These are phyloP conservation scores for Hypoxylon subgilvum DNA, from an alignment of 495 filamentous ascomycete genomes.

Conservation along the genomic window DNA sequence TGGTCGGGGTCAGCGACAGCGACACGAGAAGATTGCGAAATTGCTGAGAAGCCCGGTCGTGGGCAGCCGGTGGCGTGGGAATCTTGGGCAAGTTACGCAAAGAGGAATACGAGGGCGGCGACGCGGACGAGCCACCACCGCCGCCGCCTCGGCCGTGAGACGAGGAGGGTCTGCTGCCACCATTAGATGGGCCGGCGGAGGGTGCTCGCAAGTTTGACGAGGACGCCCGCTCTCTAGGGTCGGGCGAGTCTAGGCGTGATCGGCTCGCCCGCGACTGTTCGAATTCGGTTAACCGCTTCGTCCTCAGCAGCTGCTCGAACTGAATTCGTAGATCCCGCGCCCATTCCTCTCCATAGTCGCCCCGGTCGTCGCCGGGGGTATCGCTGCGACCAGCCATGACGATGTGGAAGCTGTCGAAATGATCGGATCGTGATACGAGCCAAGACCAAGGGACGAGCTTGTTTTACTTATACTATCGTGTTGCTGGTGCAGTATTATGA, in stretches of 20 bases:
- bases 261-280: constrained; percentile 60
- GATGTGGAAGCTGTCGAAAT: constrained; percentile 1
- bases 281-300: constrained; percentile 78
- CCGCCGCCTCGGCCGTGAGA: constrained; percentile 40
- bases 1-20: constrained; percentile 81
- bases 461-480: too few relatives aligned
- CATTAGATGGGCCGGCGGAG: constrained; percentile 43
- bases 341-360: constrained; percentile 59
- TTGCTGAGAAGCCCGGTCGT: constrained; percentile 74
- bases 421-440: too few relatives aligned
- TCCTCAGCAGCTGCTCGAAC: constrained; percentile 79
- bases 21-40: constrained; percentile 84
- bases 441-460: too few relatives aligned
- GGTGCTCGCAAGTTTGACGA: constrained; percentile 49
- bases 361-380: constrained; percentile 33
- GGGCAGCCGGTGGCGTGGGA: constrained; percentile 70
- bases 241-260: constrained; percentile 27
- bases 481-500: too few relatives aligned
- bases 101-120: constrained; percentile 69
- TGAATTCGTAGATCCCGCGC: constrained; percentile 59
- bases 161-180: constrained; percentile 47
- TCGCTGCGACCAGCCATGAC: constrained; percentile 36
- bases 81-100: constrained; percentile 79
- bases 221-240: constrained; percentile 49
- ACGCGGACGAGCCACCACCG: constrained; percentile 31